Evolutionary conservation across 805 yeast genomes (phyloP), one percentile per base, ranked within the genome.

Genomic region (Kazachstania viticola): DNA sequence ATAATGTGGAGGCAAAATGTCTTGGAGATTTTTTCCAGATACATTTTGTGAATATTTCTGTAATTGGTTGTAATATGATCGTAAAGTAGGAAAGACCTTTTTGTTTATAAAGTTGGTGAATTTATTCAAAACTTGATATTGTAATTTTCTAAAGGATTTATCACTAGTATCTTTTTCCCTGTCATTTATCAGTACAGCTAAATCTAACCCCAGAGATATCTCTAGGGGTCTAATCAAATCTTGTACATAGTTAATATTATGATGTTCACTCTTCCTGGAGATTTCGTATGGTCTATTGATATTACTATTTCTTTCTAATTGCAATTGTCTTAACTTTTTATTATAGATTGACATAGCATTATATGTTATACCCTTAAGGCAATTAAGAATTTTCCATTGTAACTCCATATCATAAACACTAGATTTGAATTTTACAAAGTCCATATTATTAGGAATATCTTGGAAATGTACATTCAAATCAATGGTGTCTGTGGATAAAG

Each of bases 151-250:
- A 19, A 54, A 51, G 4, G 54, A 42, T 2, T 38, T 31, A 1
- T 33, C 29, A 0, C 52, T 28, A 5, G 58, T 52, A 19, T 53
- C 54, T 21, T 34, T 40, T 8, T 44, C 44, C 8, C 34, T 33
- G 27, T 51, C 46, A 14, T 49, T 50, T n/a, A 57, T 53, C 25
- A 57, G 38, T 7, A 59, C 61, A 7, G 63, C 49, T 12, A 51
- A 42, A 29, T 57, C 58, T 17, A 54, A 21, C 9, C 43, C 35
- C 13, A 51, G 24, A 8, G 40, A 21, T n/a, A 53, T 33, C 28
- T 61, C 67, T 3, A 32, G 6, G 0, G 64, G 60, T 13, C 45
- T 43, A 3, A 58, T 13, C 0, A 62, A 31, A 32, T 62, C 65
- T 21, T 45, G 51, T 5, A 62, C 43, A 1, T 44, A 14, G 1